Base-by-base conservation (phyloP, 306 rosid genomes). In the Rubus idaeus region DNA sequence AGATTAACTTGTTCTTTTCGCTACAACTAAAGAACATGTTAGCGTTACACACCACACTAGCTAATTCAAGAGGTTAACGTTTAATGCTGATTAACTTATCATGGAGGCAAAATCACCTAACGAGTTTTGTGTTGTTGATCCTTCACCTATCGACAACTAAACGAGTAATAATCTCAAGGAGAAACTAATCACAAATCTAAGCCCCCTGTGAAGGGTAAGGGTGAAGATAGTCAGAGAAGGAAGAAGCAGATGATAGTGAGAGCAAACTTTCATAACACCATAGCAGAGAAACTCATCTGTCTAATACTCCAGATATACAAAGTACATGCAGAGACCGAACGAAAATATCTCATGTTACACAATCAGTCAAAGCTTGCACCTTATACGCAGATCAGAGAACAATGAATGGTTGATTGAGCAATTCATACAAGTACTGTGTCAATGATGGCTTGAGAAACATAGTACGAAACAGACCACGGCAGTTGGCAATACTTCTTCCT, bases 401-500 rank as follows among this genome's bases (percentile, higher is more conserved):
- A 20, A 73, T 55, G 67, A 71, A 71, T 53, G 23, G 64, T 10
- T n/a, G 16, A 56, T 56, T 20, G 50, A 7, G 53, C 40, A 23
- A 73, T 7, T 41, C 60, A 20, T 73, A 56, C 61, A 20, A 65
- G 26, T 65, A 64, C 44, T 40, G 17, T 18, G 37, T 20, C 56
- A 10, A 41, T 47, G 45, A 12, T 55, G 66, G 53, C 51, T 40
- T 30, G 6, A 40, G 18, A 55, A 55, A 58, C 66, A 40, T 56
- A 10, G 56, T 42, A n/a, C 52, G 60, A 68, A 56, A 20, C 6
- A 67, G 35, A 68, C 57, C 39, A 56, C 8, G 53, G 21, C 37
- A 47, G 21, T 13, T 63, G 68, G 5, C 68, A 63, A 39, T 16
- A 63, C 23, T 77, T 41, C 57, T 71, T n/a, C 51, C 62, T 52